Base-by-base conservation (phyloP, 2,329 filamentous ascomycete genomes). In the Aspergillus awamori region DNA sequence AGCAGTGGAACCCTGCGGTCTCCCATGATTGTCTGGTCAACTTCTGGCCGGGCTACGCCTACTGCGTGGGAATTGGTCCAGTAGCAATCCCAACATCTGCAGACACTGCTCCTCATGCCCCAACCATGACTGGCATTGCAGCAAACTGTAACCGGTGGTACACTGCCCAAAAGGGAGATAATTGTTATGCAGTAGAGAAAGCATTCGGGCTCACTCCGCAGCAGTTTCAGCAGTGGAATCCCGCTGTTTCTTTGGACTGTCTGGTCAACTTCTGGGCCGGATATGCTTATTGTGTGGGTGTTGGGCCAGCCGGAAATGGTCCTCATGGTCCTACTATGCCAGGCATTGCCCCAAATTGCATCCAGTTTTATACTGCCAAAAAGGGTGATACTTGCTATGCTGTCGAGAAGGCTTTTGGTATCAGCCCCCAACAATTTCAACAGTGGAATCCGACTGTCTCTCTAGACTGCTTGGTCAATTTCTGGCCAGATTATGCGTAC, bases 211-310 rank as follows among this genome's bases (percentile, higher is more conserved):
- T 65, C 8, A 57, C 28, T 17, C 26, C 51, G 1, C 28, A 60
- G 3, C 58, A 63, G 38, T 65, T 65, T 17, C 28, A 53, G 22
- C 41, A 53, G 15, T 65, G 58, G 58, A 65, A 65, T 45, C 55
- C 61, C 0, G 30, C 28, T 1, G 58, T 65, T 5, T 58, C 58
- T 8, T n/a, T 36, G 11, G 58, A 63, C 52, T 65, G 60, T 36
- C 7, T 24, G 5, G 24, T 28, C 30, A 63, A 56, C 36, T 63
- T 65, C 43, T 65, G 63, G 58, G 28, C 36, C 2, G 47, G 53
- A 17, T 58, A 53, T 38, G 33, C 63, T 10, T 65, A 65, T 24
- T 65, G 58, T 17, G 58, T 65, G 28, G 61, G 63, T 10, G 53
- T 63, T 36, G 58, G 58, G 1, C 17, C 13, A n/a, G 47, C 26